phyloP scores from a whole-genome alignment of 306 rosid species.

The Lathyrus tuberosus region DNA sequence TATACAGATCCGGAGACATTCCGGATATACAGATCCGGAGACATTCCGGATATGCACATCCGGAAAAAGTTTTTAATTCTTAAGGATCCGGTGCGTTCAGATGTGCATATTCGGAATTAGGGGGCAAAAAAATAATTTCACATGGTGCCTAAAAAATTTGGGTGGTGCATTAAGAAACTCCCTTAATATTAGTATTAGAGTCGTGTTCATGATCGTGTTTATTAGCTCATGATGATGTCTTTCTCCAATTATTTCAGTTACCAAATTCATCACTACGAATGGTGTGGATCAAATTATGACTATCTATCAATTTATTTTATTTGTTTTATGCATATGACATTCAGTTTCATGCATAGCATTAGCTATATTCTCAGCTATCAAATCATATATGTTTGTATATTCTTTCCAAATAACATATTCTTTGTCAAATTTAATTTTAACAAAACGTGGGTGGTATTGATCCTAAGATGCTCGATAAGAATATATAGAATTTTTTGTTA shows the following conservation, averaged over 20 bases:
- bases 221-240: constrained; percentile 31
- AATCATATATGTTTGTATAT: constrained; percentile 26
- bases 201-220: no score
- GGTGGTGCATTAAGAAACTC: no score
- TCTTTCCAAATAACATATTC: constrained; percentile 38
- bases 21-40: no score
- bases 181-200: no score
- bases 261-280: constrained; percentile 30
- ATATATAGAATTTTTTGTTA: neutral
- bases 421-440: constrained; percentile 13
- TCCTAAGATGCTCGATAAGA: neutral
- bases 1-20: no score
- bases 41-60: no score
- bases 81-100: no score
- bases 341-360: constrained; percentile 24
- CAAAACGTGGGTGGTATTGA: neutral
- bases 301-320: constrained; percentile 16
- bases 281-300: constrained; percentile 33
- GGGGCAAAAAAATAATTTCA: no score
- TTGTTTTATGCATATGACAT: constrained; percentile 38
- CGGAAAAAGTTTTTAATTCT: no score
- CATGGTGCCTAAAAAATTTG: no score
- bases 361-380: constrained; percentile 33
- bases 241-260: constrained; percentile 44
- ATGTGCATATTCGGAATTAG: no score